Percentiles rank a stretch among this genome's conserved stretches.
Conservation (phyloP, 257 asterid genomes). For the Solanum phureja region DNA sequence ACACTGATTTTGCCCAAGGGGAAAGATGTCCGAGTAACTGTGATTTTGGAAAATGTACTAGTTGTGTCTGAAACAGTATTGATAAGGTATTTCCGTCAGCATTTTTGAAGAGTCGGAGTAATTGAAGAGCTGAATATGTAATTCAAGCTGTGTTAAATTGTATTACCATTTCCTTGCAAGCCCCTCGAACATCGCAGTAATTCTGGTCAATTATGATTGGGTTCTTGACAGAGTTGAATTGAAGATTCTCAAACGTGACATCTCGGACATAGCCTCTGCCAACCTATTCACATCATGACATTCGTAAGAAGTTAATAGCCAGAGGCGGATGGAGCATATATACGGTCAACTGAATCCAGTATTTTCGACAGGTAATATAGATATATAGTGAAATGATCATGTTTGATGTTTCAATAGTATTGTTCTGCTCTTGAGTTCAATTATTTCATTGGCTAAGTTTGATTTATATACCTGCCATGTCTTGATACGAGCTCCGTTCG, state of each 20-base stretch:
- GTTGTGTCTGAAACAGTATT: background rate
- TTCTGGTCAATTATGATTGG: slow-evolving; percentile 65
- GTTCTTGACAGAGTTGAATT: slow-evolving; percentile 31
- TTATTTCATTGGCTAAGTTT: background rate
- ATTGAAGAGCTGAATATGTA: background rate
- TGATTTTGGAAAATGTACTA: background rate
- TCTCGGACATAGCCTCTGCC: slow-evolving; percentile 45
- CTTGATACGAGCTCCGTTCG: slow-evolving; percentile 89
- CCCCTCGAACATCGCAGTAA: slow-evolving; percentile 26
- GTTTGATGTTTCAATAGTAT: background rate
- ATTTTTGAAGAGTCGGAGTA: background rate
- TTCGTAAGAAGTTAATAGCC: background rate
- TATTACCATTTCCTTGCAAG: slow-evolving; percentile 36
- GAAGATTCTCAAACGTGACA: slow-evolving; percentile 35
- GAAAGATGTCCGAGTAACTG: background rate
- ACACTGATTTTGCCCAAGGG: background rate
- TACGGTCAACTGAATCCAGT: background rate
- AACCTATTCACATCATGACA: slow-evolving; percentile 16
- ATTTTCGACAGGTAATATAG: background rate
- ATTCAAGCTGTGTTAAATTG: background rate
- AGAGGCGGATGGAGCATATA: background rate
- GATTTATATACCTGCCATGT: slow-evolving; percentile 66
- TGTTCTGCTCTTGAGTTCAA: background rate
- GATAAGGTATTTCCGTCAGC: background rate
- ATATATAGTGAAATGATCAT: background rate